Evolutionary conservation across 2,329 filamentous ascomycete genomes (phyloP).

Genomic region (Rutstroemia sydowiana): DNA sequence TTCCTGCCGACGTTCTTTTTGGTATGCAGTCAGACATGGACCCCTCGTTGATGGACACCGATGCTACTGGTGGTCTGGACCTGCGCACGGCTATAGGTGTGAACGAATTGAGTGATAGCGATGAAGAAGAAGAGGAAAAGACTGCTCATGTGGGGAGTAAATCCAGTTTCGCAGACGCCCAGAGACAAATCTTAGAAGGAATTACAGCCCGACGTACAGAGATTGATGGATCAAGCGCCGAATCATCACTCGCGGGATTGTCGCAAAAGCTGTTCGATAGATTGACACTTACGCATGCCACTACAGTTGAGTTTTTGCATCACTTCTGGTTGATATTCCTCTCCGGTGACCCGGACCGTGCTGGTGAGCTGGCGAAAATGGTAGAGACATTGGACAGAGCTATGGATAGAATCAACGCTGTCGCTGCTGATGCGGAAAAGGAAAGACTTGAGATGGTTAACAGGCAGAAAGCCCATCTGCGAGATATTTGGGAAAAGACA

Average conservation of each 20-base stretch:
- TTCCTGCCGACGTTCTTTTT: slow-evolving; percentile 60
- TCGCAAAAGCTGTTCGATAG: slow-evolving; percentile 49
- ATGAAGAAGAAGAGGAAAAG: slow-evolving; percentile 50
- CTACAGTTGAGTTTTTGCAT: slow-evolving; percentile 89
- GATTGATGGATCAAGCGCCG: slow-evolving; percentile 38
- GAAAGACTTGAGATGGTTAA: slow-evolving; percentile 63
- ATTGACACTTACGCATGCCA: slow-evolving; percentile 75
- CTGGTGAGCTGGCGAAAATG: slow-evolving; percentile 72
- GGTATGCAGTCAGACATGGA: slow-evolving; percentile 57
- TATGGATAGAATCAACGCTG: slow-evolving; percentile 68
- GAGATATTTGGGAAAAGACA: slow-evolving; percentile 63
- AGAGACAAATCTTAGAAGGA: slow-evolving; percentile 58
- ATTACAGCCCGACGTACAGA: slow-evolving; percentile 55
- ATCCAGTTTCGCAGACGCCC: slow-evolving; percentile 55
- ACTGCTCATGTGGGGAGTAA: slow-evolving; percentile 61
- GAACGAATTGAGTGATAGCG: slow-evolving; percentile 61
- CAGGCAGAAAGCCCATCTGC: slow-evolving; percentile 60
- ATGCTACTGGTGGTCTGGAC: slow-evolving; percentile 46
- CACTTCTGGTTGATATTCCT: slow-evolving; percentile 95
- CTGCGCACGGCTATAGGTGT: slow-evolving; percentile 60
- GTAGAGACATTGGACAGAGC: slow-evolving; percentile 76
- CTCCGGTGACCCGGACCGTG: slow-evolving; percentile 76
- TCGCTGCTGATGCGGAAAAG: slow-evolving; percentile 71
- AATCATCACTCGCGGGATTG: slow-evolving; percentile 34
- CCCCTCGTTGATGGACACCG: slow-evolving; percentile 36